These are phyloP conservation scores for Podospora pseudoanserina DNA, from an alignment of 495 filamentous ascomycete genomes.

Conservation along the genomic window DNA sequence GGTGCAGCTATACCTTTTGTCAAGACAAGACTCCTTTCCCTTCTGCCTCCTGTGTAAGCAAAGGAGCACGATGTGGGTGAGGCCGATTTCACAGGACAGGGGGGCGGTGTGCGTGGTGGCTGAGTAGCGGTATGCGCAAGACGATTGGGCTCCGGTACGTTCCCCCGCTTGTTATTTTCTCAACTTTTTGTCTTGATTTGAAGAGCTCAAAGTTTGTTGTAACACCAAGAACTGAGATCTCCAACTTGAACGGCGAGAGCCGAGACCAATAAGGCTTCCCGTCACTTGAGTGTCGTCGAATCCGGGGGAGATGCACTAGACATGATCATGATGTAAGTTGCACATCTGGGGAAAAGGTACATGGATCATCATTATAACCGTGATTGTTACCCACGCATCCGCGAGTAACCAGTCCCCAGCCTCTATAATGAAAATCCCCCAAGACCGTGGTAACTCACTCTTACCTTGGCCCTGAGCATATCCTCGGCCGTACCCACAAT, in stretches of 20 bases:
- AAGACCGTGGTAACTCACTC: not conserved
- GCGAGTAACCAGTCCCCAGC: not conserved
- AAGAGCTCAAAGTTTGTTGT: not conserved
- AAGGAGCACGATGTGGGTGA: constrained; percentile 21
- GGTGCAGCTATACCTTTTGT: constrained; percentile 18
- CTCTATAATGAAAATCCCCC: not conserved
- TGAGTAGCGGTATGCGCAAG: constrained; percentile 20
- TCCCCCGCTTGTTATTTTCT: constrained; percentile 1
- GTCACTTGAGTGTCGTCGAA: not conserved
- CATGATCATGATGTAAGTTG: not conserved
- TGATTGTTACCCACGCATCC: not conserved
- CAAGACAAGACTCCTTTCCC: constrained; percentile 5
- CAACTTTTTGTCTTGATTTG: not conserved
- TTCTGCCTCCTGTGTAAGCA: constrained; percentile 2
- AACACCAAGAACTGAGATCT: not conserved
- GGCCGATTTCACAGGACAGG: constrained; percentile 15
- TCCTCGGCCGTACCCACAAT: constrained; percentile 15
- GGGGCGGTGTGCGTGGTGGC: constrained; percentile 36
- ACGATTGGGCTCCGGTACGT: constrained; percentile 24
- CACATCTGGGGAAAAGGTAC: constrained; percentile 1
- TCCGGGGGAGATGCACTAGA: constrained; percentile 3
- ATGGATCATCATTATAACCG: not conserved
- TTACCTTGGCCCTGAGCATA: constrained; percentile 8
- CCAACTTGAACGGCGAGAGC: not conserved
- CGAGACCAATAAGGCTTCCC: constrained; percentile 2